Evolutionary conservation across 176 grass and related monocot genomes (phyloP).

Genomic region (Zoysia japonica): DNA sequence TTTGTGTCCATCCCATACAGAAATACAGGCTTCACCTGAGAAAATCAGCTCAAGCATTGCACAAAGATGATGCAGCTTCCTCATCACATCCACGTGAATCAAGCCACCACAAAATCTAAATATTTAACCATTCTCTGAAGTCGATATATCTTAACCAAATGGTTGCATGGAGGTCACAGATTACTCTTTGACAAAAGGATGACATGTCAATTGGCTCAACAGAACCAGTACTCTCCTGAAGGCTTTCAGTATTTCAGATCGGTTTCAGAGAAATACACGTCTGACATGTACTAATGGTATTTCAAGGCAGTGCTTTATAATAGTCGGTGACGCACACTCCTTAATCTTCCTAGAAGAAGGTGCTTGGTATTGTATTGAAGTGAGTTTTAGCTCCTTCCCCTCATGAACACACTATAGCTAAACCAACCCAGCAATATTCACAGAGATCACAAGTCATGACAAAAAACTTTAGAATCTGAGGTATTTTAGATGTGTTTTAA

Average conservation of each 20-base stretch:
- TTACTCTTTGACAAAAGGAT: conserved; percentile 32
- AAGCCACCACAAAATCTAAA: neutral
- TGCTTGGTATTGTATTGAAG: neutral
- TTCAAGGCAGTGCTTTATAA: conserved; percentile 18
- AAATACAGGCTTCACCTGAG: conserved; percentile 38
- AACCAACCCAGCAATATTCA: too few species aligned
- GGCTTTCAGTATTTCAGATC: conserved; percentile 32
- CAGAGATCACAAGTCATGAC: too few species aligned
- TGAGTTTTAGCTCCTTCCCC: neutral
- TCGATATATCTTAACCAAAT: conserved; percentile 28
- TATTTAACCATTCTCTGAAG: neutral
- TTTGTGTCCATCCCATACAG: conserved; percentile 4
- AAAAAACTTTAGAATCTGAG: too few species aligned
- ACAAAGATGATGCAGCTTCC: neutral
- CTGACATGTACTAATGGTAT: conserved; percentile 32
- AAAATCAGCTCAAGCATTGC: conserved; percentile 7
- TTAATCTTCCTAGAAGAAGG: neutral
- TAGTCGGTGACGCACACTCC: neutral
- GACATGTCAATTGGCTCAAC: conserved; percentile 44
- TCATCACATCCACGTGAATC: conserved; percentile 12
- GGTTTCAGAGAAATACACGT: conserved; percentile 28
- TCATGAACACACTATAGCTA: neutral
- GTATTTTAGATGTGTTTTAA: too few species aligned
- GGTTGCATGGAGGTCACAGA: conserved; percentile 38
- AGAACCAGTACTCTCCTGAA: conserved; percentile 1